Evolutionary conservation across 106 monocot species (phyloP).

Genomic region (Allium sativum): DNA sequence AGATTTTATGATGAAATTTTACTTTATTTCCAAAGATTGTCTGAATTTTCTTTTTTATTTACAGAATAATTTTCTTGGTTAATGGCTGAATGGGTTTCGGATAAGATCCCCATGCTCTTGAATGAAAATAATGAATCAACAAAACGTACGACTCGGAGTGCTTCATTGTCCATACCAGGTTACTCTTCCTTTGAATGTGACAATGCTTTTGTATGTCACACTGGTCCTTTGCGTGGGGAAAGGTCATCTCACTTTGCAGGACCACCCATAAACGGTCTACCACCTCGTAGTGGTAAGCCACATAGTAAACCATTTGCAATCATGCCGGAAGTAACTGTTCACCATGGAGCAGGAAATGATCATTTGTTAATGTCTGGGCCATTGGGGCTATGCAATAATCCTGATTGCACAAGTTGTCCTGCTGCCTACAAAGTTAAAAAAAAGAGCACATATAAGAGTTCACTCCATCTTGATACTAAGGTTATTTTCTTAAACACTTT

Average conservation of each 20-base stretch:
- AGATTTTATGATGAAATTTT: too few relatives aligned
- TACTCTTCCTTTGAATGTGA: slow-evolving; percentile 1
- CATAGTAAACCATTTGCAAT: not conserved
- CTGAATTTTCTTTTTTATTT: too few relatives aligned
- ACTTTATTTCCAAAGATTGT: too few relatives aligned
- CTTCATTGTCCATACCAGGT: slow-evolving; percentile 6
- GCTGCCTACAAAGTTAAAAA: slow-evolving; percentile 6
- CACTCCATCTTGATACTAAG: slow-evolving; percentile 5
- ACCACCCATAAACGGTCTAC: not conserved
- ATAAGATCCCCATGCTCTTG: slow-evolving; percentile 7
- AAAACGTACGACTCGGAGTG: slow-evolving; percentile 4
- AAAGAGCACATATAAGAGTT: not conserved
- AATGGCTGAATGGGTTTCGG: slow-evolving; percentile 9
- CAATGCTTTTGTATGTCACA: slow-evolving; percentile 5
- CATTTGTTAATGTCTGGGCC: slow-evolving; percentile 19
- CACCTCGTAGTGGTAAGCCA: not conserved
- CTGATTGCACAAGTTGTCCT: slow-evolving; percentile 15
- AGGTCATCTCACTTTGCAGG: not conserved
- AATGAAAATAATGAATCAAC: not conserved
- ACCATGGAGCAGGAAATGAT: not conserved
- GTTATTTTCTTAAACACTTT: slow-evolving; percentile 1
- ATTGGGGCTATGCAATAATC: slow-evolving; percentile 13
- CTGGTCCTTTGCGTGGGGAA: slow-evolving; percentile 3
- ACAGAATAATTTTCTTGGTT: not conserved
- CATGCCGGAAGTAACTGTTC: slow-evolving; percentile 4